Evolutionary conservation across 768 basidiomycete genomes (phyloP).

Genomic region (Leccinum uliginosum): DNA sequence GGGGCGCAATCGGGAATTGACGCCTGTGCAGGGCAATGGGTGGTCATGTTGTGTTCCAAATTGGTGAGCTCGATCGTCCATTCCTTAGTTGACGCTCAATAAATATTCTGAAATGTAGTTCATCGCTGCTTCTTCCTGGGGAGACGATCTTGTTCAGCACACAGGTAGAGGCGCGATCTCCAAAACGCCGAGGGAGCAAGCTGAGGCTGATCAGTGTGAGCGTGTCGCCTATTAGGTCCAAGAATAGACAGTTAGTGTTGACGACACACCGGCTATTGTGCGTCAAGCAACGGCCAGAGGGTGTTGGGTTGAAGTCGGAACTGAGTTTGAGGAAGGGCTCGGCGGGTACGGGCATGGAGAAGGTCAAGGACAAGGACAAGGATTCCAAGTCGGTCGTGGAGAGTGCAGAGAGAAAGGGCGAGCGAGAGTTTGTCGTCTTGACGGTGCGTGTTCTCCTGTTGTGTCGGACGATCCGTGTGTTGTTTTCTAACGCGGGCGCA

Average conservation of each 20-base stretch:
- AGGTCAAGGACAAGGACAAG: slow-evolving; percentile 35
- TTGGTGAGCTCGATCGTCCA: slow-evolving; percentile 35
- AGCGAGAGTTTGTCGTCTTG: slow-evolving; percentile 56
- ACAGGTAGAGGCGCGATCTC: slow-evolving; percentile 48
- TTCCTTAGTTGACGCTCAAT: neutral
- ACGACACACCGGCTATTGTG: slow-evolving; percentile 56
- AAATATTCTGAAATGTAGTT: slow-evolving; percentile 17
- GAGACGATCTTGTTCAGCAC: slow-evolving; percentile 51
- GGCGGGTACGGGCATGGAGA: slow-evolving; percentile 12
- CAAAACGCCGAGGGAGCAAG: slow-evolving; percentile 54
- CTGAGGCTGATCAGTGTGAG: slow-evolving; percentile 49
- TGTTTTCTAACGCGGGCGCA: neutral
- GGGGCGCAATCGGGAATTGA: slow-evolving; percentile 50
- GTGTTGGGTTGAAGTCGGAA: slow-evolving; percentile 48
- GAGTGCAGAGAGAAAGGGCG: slow-evolving; percentile 49
- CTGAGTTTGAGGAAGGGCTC: slow-evolving; percentile 34
- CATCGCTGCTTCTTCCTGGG: slow-evolving; percentile 37
- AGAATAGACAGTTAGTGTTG: slow-evolving; percentile 51
- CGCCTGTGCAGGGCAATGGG: slow-evolving; percentile 51
- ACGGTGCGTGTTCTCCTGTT: slow-evolving; percentile 40
- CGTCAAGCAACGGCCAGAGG: slow-evolving; percentile 42
- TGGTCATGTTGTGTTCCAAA: slow-evolving; percentile 31
- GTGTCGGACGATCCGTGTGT: neutral
- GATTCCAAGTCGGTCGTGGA: slow-evolving; percentile 42
- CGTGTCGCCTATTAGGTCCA: slow-evolving; percentile 44